Conservation (phyloP, 1,139 yeast genomes). For the Suhomyces bokatorum region DNA sequence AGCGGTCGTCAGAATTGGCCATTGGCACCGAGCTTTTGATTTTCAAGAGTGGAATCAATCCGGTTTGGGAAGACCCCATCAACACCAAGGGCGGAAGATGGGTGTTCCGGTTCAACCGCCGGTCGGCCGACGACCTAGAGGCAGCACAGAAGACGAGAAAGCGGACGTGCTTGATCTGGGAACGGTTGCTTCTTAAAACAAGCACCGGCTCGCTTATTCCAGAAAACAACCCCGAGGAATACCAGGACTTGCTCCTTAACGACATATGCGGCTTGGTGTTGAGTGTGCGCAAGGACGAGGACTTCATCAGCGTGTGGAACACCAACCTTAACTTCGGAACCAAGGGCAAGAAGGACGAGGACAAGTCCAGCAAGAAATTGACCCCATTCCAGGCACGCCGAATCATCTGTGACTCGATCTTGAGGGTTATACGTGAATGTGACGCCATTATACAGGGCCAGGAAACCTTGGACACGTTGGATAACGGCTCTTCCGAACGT, state of each 20-base stretch:
- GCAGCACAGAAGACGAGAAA: slow-evolving; percentile 28
- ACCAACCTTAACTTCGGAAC: slow-evolving; percentile 40
- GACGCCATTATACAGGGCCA: slow-evolving; percentile 42
- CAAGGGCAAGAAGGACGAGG: slow-evolving; percentile 24
- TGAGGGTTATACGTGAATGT: slow-evolving; percentile 50
- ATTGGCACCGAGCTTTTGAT: slow-evolving; percentile 60
- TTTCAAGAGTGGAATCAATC: slow-evolving; percentile 64
- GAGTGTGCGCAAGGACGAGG: slow-evolving; percentile 51
- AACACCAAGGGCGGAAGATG: slow-evolving; percentile 67
- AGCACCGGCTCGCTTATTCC: slow-evolving; percentile 49
- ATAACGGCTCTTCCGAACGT: slow-evolving; percentile 40
- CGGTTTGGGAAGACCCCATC: slow-evolving; percentile 72
- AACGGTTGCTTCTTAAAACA: slow-evolving; percentile 46
- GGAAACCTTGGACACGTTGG: slow-evolving; percentile 33
- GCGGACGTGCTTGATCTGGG: slow-evolving; percentile 52
- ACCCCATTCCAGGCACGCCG: slow-evolving; percentile 50
- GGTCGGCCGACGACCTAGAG: slow-evolving; percentile 20
- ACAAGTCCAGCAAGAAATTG: slow-evolving; percentile 28
- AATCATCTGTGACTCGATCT: slow-evolving; percentile 49
- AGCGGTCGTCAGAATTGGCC: slow-evolving; percentile 48
- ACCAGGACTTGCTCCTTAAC: slow-evolving; percentile 37
- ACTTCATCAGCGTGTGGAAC: slow-evolving; percentile 56
- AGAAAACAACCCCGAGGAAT: slow-evolving; percentile 24
- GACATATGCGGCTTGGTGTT: slow-evolving; percentile 56
- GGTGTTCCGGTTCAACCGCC: slow-evolving; percentile 54